Base-by-base conservation (phyloP, 2,329 filamentous ascomycete species). In the Neonectria coccinea region DNA sequence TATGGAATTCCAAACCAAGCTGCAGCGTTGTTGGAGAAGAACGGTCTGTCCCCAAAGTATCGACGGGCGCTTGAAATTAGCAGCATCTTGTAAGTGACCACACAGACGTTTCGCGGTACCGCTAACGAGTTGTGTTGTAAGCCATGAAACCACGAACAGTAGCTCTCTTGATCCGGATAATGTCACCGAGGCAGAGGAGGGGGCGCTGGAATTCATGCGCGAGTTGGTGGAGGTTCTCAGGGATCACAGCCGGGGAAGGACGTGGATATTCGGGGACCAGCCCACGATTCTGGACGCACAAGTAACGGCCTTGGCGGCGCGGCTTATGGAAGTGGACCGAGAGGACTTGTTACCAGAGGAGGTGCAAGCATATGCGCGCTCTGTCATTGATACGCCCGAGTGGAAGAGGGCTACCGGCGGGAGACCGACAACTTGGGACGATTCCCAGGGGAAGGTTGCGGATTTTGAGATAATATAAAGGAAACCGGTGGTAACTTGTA, bases 271-370 rank as follows among this genome's bases (percentile, higher is more conserved):
- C 45, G 74, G 73, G 11, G 65, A 64, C 9, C 62, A 64, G 33
- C 75, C 74, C 9, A 76, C 74, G 1, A 73, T 77, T n/a, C 47
- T 75, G 27, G 75, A 77, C 45, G 75, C 72, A 16, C 71, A 76
- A 47, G 72, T 69, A 12, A 62, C 69, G 33, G 65, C 67, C 2
- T 52, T 76, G 27, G 53, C 68, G 5, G 66, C 68, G 9, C 65
- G 73, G 22, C 53, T 76, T 53, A 66, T 73, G 56, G 74, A 77
- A 12, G 63, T 67, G 42, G 61, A 71, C 9, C 68, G 75, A 6
- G 27, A 56, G 20, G 73, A 76, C 20, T 45, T 77, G 25, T 25
- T 77, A 11, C 65, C 71, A 10, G 60, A 61, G 3, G 51, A 66
- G 31, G 68, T 72, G 18, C 63, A 65, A 42, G 64, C 53, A 3